Base-by-base conservation (phyloP, 1,139 yeast genomes). In the Candida smagusa region DNA sequence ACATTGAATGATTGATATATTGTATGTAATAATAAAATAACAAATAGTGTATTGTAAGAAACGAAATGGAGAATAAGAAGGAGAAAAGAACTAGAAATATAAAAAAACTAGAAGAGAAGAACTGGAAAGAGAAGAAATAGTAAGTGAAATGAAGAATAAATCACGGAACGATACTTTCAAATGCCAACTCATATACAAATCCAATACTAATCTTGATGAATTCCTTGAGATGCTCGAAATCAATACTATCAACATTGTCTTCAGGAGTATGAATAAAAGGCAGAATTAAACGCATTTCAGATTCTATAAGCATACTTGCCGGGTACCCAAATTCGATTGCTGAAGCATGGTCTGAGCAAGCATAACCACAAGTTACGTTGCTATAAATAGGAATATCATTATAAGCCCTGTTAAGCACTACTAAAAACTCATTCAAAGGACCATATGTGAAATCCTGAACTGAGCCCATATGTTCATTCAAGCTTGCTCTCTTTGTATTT, bases 271-370 rank as follows among this genome's bases (percentile, higher is more conserved):
- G 97, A 45, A 88, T 81, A 53, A 68, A 82, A 33, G 81, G 82
- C 58, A 79, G 81, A 7, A 80, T 68, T 46, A 72, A 70, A 40
- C 74, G 69, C 59, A 87, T 74, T 43, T 74, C 83, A 35, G 87
- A 72, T 59, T 90, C 97, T 45, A 86, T 77, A 38, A 87, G 82
- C 59, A 87, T 85, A 29, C 89, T 74, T 19, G 88, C 75, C 8
- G 96, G 96, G 58, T 73, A 87, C 1, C 97, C 96, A 48, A 77
- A 78, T 56, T 84, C 81, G 36, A 79, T 60, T 2, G 96, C 95
- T 36, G 94, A 81, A 4, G 94, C 86, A 59, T 89, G 96, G 59
- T 90, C 97, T 22, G 95, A 83, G 61, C 97, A 89, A 0, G 95
- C 95, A 53, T 89, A 88, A 0, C 96, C 96, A 63, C 97, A 90